Base-by-base conservation (phyloP, 2,329 filamentous ascomycete genomes). In the Hortaea werneckii region DNA sequence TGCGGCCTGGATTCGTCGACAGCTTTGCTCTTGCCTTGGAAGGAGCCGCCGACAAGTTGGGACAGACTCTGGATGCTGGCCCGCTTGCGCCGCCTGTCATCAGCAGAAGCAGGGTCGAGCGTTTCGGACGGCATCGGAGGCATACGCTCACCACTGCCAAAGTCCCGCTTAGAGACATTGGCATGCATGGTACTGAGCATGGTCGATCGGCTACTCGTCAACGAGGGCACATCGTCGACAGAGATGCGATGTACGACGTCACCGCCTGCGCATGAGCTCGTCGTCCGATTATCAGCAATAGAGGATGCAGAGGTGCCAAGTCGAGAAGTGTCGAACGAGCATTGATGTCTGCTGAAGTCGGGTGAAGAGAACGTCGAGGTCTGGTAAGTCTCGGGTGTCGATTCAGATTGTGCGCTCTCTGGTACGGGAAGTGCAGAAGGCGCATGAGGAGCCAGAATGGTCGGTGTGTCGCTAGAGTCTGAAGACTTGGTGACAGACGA, bases 51-150 rank as follows among this genome's bases (percentile, higher is more conserved):
- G 57, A 89, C 84, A 35, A 90, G 71, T 41, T 85, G 79, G 53
- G 84, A 87, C 29, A 90, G 70, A 57, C 85, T 88, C 29, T 80
- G 84, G 52, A 90, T 76, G 58, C 85, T 89, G 4, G 82, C 83
- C 44, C 85, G 78, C 58, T 87, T 80, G 37, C 81, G 79, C 20
- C 81, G 82, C 50, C 82, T 82, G 38, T 63, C 61, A 27, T 67
- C 64, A 12, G 53, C 45, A 7, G 48, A 43, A 20, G 58, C 52
- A 13, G 65, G 45, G 27, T 56, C 66, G 42, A 65, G 65, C 4
- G 62, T 59, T 41, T 61, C 60, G n/a, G 68, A 70, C 26, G 60
- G 64, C 4, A 70, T 52, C 2, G 69, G 71, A 4, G 66, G 55
- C 3, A 64, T 67, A 29, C 59, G 65, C 30, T 68, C 62, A 38